Percentiles rank a stretch among this genome's conserved stretches.
Conservation (phyloP, 257 asterid species). For the Pogostemon cablin region DNA sequence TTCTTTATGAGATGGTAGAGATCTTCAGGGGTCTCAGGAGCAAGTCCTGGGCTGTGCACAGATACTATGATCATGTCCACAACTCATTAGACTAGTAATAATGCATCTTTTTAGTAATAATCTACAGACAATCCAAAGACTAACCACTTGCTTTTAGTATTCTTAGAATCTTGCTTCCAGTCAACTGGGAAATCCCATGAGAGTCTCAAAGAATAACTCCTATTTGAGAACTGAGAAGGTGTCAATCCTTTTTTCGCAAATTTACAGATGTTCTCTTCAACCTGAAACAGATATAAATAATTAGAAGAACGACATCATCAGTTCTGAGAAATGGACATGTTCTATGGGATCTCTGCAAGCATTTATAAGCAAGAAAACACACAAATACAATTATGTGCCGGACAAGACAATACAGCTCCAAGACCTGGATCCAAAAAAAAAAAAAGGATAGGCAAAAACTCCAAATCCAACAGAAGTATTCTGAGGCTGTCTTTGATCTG, state of each 20-base stretch:
- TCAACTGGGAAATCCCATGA: constrained; percentile 58
- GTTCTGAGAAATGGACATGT: background rate
- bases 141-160: constrained; percentile 53
- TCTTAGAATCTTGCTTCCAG: constrained; percentile 53
- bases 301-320: background rate
- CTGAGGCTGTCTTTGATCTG: background rate
- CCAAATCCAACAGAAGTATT: background rate
- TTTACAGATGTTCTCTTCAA: constrained; percentile 49
- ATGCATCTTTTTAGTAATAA: constrained; percentile 8
- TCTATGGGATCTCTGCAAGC: background rate
- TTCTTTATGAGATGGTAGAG: constrained; percentile 56
- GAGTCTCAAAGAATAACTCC: constrained; percentile 61
- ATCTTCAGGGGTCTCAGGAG: constrained; percentile 53
- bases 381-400: background rate
- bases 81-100: background rate
- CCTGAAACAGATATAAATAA: constrained; percentile 32
- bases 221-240: constrained; percentile 51
- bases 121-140: background rate
- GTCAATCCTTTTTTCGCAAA: constrained; percentile 54
- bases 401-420: too few species aligned
- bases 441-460: background rate
- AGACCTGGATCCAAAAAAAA: background rate
- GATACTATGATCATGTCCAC: background rate
- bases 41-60: constrained; percentile 42
- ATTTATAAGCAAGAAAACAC: background rate